Conservation (phyloP, 2,329 filamentous ascomycete genomes). For the Fusarium robinianum region DNA sequence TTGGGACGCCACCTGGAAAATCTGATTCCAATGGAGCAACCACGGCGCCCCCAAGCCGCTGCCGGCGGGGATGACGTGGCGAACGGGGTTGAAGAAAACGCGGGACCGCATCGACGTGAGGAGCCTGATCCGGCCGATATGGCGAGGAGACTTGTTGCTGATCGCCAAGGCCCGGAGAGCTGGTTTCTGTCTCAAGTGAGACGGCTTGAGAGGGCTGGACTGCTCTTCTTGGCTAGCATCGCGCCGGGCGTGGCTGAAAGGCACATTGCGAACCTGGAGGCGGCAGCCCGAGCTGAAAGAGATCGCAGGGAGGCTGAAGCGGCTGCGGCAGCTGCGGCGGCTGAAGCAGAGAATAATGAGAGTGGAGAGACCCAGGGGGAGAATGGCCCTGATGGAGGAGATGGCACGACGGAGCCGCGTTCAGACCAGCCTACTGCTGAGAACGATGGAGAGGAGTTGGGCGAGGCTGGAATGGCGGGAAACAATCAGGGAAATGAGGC, state of each 20-base stretch:
- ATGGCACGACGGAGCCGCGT: slow-evolving; percentile 6
- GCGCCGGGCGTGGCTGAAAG: slow-evolving; percentile 68
- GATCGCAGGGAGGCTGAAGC: slow-evolving; percentile 51
- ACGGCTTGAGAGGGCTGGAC: slow-evolving; percentile 61
- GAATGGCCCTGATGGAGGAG: slow-evolving; percentile 10
- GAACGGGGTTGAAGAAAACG: too few relatives aligned
- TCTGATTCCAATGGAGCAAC: slow-evolving; percentile 58
- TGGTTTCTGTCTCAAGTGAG: slow-evolving; percentile 51
- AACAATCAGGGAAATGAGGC: slow-evolving; percentile 21
- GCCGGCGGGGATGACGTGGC: slow-evolving; percentile 25
- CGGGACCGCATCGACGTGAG: too few relatives aligned
- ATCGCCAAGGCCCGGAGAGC: slow-evolving; percentile 37
- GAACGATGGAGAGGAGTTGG: slow-evolving; percentile 5
- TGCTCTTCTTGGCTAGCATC: slow-evolving; percentile 68
- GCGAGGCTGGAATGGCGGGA: slow-evolving; percentile 12
- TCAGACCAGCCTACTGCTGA: slow-evolving; percentile 27
- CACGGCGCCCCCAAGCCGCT: slow-evolving; percentile 33
- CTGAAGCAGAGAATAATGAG: slow-evolving; percentile 38
- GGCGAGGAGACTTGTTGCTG: slow-evolving; percentile 59
- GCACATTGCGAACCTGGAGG: slow-evolving; percentile 64
- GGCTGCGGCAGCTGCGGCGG: slow-evolving; percentile 43
- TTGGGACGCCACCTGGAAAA: slow-evolving; percentile 63
- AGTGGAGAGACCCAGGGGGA: slow-evolving; percentile 22
- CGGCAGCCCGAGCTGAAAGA: slow-evolving; percentile 52
- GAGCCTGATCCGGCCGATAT: slow-evolving; percentile 54